Evolutionary conservation across 805 yeast genomes (phyloP).

Genomic region (Saccharomycopsis guyanensis): DNA sequence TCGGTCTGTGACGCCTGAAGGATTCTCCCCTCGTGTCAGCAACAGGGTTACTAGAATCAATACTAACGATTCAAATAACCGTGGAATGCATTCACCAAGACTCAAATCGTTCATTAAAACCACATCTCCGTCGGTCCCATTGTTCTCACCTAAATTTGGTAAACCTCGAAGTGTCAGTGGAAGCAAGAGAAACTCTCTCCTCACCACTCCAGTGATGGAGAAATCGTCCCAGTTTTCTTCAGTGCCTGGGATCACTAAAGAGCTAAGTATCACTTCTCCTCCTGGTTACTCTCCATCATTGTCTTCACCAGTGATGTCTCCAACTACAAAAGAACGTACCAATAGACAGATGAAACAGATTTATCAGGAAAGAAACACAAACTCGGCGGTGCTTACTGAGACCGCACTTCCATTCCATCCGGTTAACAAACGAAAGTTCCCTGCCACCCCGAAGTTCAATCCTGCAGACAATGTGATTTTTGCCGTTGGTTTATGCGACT

Average conservation of each 20-base stretch:
- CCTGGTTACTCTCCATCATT: background rate
- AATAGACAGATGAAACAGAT: slow-evolving; percentile 14
- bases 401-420: slow-evolving; percentile 15
- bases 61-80: too few relatives aligned
- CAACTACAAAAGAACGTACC: slow-evolving; percentile 12
- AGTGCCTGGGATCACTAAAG: background rate
- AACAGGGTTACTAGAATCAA: too few relatives aligned
- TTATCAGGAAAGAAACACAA: slow-evolving; percentile 4
- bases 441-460: slow-evolving; percentile 15
- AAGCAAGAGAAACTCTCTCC: slow-evolving; percentile 4
- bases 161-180: slow-evolving; percentile 8
- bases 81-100: background rate
- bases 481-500: slow-evolving; percentile 86
- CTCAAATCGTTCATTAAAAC: background rate
- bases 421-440: slow-evolving; percentile 14
- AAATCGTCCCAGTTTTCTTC: background rate
- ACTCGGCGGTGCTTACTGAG: slow-evolving; percentile 9
- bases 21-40: background rate
- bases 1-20: background rate
- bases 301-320: slow-evolving; percentile 9
- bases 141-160: slow-evolving; percentile 12
- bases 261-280: background rate
- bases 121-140: slow-evolving; percentile 1
- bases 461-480: slow-evolving; percentile 39
- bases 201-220: background rate